A percentile compares a stretch with the other conserved stretches of the same genome.
Evolutionary conservation across 805 yeast species (phyloP).

Genomic region (Starmerella sp.): DNA sequence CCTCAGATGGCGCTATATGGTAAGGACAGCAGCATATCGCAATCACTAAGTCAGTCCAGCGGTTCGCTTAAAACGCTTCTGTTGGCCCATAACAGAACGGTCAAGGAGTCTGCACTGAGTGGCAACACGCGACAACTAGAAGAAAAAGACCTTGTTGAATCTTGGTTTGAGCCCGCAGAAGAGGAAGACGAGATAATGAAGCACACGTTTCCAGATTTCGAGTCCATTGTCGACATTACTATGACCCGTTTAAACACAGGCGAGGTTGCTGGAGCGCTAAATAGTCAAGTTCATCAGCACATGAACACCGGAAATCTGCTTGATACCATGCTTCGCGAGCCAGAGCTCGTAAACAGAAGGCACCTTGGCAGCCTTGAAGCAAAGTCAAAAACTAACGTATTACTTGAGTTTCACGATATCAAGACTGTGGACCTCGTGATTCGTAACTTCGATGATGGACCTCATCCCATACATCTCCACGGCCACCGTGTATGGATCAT

Average conservation of each 20-base stretch:
- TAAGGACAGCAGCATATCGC: background rate
- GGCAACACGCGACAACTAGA: background rate
- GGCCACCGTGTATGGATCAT: conserved; percentile 77
- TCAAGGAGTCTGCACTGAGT: background rate
- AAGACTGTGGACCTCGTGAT: conserved; percentile 58
- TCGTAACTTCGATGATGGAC: conserved; percentile 74
- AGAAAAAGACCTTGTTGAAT: background rate
- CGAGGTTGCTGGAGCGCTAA: conserved; percentile 1
- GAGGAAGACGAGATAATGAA: no score
- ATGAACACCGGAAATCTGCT: background rate
- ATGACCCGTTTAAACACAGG: conserved; percentile 5
- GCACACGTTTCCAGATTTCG: background rate
- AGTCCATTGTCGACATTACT: conserved; percentile 3
- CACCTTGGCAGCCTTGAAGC: background rate
- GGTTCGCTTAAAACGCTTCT: background rate
- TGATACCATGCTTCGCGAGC: background rate
- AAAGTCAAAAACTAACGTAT: background rate
- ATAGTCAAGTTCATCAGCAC: background rate
- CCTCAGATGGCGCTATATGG: conserved; percentile 10
- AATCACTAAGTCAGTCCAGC: background rate
- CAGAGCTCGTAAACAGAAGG: background rate
- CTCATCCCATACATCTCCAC: conserved; percentile 90
- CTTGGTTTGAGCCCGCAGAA: background rate
- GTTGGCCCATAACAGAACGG: background rate
- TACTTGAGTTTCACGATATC: background rate